These are phyloP conservation scores for Brasenia schreberi DNA, from an alignment of 164 flowering plant species.

Conservation along the genomic window DNA sequence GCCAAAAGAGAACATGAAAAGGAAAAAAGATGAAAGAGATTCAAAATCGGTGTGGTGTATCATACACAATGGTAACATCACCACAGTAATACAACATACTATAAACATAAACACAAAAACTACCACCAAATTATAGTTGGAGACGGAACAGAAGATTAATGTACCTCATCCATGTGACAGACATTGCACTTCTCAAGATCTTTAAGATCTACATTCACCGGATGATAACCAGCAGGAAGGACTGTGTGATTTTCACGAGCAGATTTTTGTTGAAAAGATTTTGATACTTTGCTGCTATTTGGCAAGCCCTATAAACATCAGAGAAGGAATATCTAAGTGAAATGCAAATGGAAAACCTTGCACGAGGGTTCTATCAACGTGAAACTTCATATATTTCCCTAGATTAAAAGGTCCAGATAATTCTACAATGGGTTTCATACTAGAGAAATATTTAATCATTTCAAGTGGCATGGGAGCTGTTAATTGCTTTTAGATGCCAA, in stretches of 20 bases:
- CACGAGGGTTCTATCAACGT: too few species aligned
- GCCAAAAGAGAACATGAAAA: not conserved
- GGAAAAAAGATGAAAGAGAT: not conserved
- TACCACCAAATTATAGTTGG: not conserved
- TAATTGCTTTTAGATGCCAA: too few species aligned
- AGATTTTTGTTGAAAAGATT: slow-evolving; percentile 9
- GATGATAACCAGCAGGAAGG: slow-evolving; percentile 52
- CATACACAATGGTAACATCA: too few species aligned
- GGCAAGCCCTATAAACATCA: not conserved
- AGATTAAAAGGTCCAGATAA: too few species aligned
- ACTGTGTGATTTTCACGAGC: slow-evolving; percentile 25
- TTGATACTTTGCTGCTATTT: not conserved
- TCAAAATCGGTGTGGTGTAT: not conserved
- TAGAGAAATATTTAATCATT: too few species aligned
- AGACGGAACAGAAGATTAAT: not conserved
- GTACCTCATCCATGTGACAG: slow-evolving; percentile 99
- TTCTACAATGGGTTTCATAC: too few species aligned
- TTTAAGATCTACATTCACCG: slow-evolving; percentile 79
- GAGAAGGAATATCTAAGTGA: too few species aligned
- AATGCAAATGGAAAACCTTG: too few species aligned
- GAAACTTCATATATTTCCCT: too few species aligned
- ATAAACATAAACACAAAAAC: not conserved
- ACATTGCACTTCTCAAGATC: slow-evolving; percentile 96
- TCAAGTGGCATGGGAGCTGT: too few species aligned
- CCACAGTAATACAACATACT: not conserved